Evolutionary conservation across 2,329 filamentous ascomycete genomes (phyloP).

Genomic region (Colletotrichum brevisporum): DNA sequence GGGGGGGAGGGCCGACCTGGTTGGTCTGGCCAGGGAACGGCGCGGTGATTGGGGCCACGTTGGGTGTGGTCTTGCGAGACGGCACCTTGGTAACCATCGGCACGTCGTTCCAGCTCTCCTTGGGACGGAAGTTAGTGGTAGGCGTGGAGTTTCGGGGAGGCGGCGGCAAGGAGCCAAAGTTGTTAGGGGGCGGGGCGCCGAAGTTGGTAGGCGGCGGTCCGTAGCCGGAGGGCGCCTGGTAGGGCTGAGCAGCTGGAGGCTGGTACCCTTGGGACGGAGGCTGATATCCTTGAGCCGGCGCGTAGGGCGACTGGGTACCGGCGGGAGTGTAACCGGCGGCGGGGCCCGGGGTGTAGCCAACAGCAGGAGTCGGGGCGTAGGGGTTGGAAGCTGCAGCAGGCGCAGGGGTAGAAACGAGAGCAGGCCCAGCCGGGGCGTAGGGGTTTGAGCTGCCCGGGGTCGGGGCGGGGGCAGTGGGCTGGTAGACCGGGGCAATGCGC

Average conservation of each 20-base stretch:
- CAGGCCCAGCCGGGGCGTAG: conserved; percentile 48
- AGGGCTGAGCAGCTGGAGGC: conserved; percentile 57
- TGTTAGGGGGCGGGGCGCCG: conserved; percentile 50
- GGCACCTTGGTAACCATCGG: conserved; percentile 85
- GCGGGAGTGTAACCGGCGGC: conserved; percentile 42
- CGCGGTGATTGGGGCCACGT: conserved; percentile 76
- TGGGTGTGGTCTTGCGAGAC: conserved; percentile 81
- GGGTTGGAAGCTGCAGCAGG: conserved; percentile 49
- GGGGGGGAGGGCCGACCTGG: conserved; percentile 68
- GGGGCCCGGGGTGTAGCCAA: conserved; percentile 45
- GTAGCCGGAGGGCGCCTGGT: conserved; percentile 54
- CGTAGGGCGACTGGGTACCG: conserved; percentile 55
- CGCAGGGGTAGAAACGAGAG: conserved; percentile 51
- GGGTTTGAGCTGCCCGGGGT: conserved; percentile 26
- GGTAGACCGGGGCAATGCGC: conserved; percentile 20
- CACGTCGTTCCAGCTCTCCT: conserved; percentile 94
- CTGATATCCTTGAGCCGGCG: conserved; percentile 67
- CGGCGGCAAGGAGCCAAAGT: conserved; percentile 54
- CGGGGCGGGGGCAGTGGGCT: conserved; percentile 20
- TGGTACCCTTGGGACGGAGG: conserved; percentile 67
- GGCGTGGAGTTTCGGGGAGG: conserved; percentile 69
- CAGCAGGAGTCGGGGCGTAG: conserved; percentile 48
- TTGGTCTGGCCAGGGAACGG: conserved; percentile 80
- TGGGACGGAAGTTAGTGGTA: conserved; percentile 78
- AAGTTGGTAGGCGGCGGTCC: conserved; percentile 51